Percentiles rank a stretch among this genome's conserved stretches.
phyloP scores from a whole-genome alignment of 768 basidiomycete genomes.

The Mycena latifolia region DNA sequence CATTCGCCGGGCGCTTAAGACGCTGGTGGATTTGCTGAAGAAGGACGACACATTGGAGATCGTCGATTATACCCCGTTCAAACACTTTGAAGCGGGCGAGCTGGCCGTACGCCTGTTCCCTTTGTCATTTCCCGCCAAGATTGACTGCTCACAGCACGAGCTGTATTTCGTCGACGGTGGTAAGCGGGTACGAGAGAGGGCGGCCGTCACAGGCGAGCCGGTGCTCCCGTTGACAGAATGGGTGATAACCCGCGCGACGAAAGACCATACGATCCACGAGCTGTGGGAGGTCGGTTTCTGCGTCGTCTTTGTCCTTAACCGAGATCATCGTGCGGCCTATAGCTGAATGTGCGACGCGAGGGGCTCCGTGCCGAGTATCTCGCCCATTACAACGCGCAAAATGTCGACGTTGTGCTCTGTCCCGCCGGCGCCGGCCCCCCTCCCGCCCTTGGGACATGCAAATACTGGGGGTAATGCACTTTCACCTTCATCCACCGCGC shows the following conservation, averaged over 20 bases:
- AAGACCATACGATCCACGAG: constrained; percentile 39
- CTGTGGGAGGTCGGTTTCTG: constrained; percentile 44
- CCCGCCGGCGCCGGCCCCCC: constrained; percentile 53
- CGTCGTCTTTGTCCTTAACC: background rate
- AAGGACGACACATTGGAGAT: constrained; percentile 49
- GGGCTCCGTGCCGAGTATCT: constrained; percentile 48
- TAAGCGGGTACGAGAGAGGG: constrained; percentile 36
- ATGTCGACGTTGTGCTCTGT: constrained; percentile 54
- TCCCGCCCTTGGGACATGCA: constrained; percentile 49
- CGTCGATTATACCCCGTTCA: constrained; percentile 49
- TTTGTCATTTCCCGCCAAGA: background rate
- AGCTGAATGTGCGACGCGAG: constrained; percentile 41
- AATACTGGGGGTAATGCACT: constrained; percentile 50
- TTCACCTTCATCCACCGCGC: background rate
- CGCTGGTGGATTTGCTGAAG: constrained; percentile 49
- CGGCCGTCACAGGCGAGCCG: constrained; percentile 48
- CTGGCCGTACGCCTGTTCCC: constrained; percentile 46
- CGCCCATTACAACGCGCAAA: constrained; percentile 52
- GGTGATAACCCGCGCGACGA: constrained; percentile 44
- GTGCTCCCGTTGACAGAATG: constrained; percentile 52
- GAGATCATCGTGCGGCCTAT: background rate
- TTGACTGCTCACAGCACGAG: constrained; percentile 40
- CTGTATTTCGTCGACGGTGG: constrained; percentile 57
- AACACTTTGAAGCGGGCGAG: constrained; percentile 48
- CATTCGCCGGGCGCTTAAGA: constrained; percentile 52